Conservation (phyloP, 345 rosid species). For the Brassica carinata region DNA sequence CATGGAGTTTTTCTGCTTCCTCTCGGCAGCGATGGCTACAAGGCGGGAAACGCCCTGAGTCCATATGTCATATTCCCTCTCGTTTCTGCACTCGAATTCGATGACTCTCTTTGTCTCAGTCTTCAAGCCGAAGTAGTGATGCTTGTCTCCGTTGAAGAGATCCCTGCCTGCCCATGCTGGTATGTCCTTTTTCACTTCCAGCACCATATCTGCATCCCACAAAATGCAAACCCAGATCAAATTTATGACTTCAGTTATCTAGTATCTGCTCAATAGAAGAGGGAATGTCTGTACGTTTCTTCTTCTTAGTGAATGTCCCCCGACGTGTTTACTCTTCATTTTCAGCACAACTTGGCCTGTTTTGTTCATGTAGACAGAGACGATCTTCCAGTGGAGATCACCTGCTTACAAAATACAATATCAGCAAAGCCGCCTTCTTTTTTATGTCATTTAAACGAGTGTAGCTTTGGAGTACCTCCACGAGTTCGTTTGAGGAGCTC, state of each 20-base stretch:
- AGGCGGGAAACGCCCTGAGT: constrained; percentile 73
- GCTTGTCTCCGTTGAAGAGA: constrained; percentile 66
- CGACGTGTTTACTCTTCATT: constrained; percentile 90
- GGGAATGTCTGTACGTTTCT: constrained; percentile 43
- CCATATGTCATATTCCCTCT: constrained; percentile 80
- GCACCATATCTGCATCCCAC: constrained; percentile 57
- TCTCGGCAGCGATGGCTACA: constrained; percentile 56
- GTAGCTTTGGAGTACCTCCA: constrained; percentile 50
- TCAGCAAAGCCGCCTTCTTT: background rate
- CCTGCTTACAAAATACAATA: constrained; percentile 50
- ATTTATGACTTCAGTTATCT: background rate
- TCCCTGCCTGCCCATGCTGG: constrained; percentile 95
- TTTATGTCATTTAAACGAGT: background rate
- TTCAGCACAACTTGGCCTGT: constrained; percentile 75
- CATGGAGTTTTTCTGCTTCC: constrained; percentile 39
- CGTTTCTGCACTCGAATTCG: constrained; percentile 86
- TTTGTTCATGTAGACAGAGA: constrained; percentile 77
- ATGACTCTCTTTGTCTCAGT: constrained; percentile 63
- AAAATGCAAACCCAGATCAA: background rate
- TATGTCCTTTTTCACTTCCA: constrained; percentile 73
- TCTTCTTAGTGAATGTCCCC: constrained; percentile 82
- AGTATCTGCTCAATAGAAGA: background rate
- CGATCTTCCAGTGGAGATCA: constrained; percentile 92
- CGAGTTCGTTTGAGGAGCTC: constrained; percentile 96
- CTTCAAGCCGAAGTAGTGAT: constrained; percentile 78